Base-by-base conservation (phyloP, 805 yeast genomes). In the Cyberlindnera mississippiensis region DNA sequence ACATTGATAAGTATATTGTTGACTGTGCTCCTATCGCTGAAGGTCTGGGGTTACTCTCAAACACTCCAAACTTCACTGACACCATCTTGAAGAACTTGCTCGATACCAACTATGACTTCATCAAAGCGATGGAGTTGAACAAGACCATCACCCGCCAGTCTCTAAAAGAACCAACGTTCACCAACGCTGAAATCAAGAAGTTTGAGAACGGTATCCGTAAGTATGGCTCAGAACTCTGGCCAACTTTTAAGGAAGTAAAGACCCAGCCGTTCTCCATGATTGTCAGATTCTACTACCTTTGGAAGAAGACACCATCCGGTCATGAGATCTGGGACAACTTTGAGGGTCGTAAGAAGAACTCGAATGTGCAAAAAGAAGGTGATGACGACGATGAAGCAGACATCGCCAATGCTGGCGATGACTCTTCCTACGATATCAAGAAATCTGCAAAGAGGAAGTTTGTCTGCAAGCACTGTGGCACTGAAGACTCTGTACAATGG, bases 271-370 rank as follows among this genome's bases (percentile, higher is more conserved):
- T 79, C 41, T 75, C 90, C 0, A 85, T 82, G 82, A 70, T 89
- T 48, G 98, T 91, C 2, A 65, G 97, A 43, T 89, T 73, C 59
- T 91, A 88, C 56, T 91, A 91, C 55, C 66, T 87, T 40, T 91
- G 98, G 98, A 90, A 90, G 62, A 90, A 90, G 60, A 83, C 96
- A 0, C 67, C 74, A 24, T 71, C 71, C 33, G 97, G 97, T 0
- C 80, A 75, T 48, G 57, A 60, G 32, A 84, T 88, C 14, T 86
- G 97, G 95, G 96, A 87, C 28, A 80, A 82, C 55, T 86, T 65
- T 56, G 80, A 79, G 33, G 95, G 93, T 1, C 64, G 95, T 38
- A 78, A 78, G 50, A 84, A 83, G 57, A 76, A 78, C 51, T 79
- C 75, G 44, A 45, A 56, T 40, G 28, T 27, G 5, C 51, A 45